phyloP scores from a whole-genome alignment of 1,139 yeast species.

The Insectozyma bohioensis region DNA sequence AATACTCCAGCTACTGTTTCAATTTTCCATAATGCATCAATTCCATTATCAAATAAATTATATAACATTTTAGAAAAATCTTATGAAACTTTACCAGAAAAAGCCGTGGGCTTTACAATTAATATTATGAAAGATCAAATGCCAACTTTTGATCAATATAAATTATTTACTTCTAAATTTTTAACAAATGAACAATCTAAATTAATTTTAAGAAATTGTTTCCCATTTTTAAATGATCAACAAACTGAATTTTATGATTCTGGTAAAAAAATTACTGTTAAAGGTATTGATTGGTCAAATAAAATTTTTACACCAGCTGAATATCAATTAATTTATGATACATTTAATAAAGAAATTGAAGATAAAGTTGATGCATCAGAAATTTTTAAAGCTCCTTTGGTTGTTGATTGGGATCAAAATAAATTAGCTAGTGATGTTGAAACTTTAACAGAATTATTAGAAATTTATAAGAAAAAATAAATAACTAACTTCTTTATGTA shows the following conservation, averaged over 20 bases:
- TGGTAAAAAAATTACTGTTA: conserved; percentile 23
- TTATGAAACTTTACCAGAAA: conserved; percentile 21
- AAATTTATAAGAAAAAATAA: conserved; percentile 32
- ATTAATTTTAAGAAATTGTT: conserved; percentile 30
- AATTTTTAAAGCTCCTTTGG: conserved; percentile 43
- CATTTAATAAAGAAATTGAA: conserved; percentile 32
- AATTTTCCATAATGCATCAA: conserved; percentile 40
- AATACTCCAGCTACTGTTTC: conserved; percentile 44
- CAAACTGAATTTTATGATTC: conserved; percentile 13
- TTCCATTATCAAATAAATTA: conserved; percentile 34
- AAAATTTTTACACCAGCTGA: conserved; percentile 41
- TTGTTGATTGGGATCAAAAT: conserved; percentile 51
- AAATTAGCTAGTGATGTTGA: conserved; percentile 41
- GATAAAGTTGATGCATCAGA: conserved; percentile 33
- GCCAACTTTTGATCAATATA: conserved; percentile 48
- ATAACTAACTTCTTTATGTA: too few species aligned
- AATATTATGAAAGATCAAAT: conserved; percentile 41
- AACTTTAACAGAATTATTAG: conserved; percentile 31
- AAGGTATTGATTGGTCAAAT: conserved; percentile 28
- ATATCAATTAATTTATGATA: conserved; percentile 40
- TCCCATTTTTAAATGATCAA: conserved; percentile 39
- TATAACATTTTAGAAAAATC: conserved; percentile 36
- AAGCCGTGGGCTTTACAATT: conserved; percentile 27
- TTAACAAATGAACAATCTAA: conserved; percentile 27
- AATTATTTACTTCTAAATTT: conserved; percentile 28